phyloP scores from a whole-genome alignment of 495 filamentous ascomycete species.

The Aspergillus bridgeri region DNA sequence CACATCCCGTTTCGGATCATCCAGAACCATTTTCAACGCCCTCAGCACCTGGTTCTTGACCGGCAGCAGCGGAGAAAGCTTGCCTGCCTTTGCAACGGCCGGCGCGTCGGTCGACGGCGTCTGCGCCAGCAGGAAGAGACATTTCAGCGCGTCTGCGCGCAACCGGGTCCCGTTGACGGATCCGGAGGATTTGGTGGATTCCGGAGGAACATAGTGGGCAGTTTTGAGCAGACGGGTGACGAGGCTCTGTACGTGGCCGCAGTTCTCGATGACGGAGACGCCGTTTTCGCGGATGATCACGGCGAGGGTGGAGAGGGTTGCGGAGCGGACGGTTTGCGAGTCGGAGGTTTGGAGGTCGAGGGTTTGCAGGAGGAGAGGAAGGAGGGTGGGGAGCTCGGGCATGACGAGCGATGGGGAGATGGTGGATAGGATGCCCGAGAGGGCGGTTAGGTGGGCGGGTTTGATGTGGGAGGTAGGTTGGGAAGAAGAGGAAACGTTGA shows the following conservation, averaged over 20 bases:
- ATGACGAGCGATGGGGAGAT: slow-evolving; percentile 58
- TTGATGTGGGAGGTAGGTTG: slow-evolving; percentile 38
- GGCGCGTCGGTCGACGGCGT: slow-evolving; percentile 21
- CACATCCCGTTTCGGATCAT: slow-evolving; percentile 66
- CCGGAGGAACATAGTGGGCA: slow-evolving; percentile 18
- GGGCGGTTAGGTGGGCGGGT: slow-evolving; percentile 62
- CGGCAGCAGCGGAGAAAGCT: slow-evolving; percentile 51
- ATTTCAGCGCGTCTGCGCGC: slow-evolving; percentile 51
- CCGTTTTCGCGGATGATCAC: slow-evolving; percentile 58
- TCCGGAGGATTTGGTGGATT: slow-evolving; percentile 1
- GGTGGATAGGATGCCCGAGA: slow-evolving; percentile 61
- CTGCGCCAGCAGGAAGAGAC: slow-evolving; percentile 55
- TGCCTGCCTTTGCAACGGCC: slow-evolving; percentile 31
- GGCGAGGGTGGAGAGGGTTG: slow-evolving; percentile 59
- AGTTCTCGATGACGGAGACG: slow-evolving; percentile 44
- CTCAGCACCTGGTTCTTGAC: slow-evolving; percentile 55
- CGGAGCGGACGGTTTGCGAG: slow-evolving; percentile 53
- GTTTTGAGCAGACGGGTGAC: slow-evolving; percentile 56
- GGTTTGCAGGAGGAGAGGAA: slow-evolving; percentile 66
- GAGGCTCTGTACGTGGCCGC: slow-evolving; percentile 58
- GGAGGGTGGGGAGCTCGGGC: slow-evolving; percentile 54
- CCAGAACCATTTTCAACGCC: slow-evolving; percentile 50
- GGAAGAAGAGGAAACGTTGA: slow-evolving; percentile 26
- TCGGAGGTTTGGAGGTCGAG: slow-evolving; percentile 57
- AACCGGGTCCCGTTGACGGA: slow-evolving; percentile 42